Evolutionary conservation across 768 basidiomycete genomes (phyloP), one percentile per base, ranked within the genome.

Genomic region (Rhizopogon rudus): DNA sequence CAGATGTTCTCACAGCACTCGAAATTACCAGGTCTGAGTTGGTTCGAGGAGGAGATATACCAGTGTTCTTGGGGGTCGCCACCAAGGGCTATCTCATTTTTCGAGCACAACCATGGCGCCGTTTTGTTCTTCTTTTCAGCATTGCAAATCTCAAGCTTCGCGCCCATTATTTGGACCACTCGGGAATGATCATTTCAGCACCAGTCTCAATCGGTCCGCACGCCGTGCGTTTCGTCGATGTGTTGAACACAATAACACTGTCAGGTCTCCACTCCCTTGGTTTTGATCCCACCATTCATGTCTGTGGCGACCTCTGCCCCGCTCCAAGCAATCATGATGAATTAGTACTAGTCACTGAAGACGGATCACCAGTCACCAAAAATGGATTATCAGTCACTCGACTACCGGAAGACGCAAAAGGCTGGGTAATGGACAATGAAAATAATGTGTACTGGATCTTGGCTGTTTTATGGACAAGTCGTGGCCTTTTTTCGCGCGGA

Each of bases 201-300:
- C 17, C 35, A 2, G 0, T 39, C 13, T 1, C 6, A 10, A 25
- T 51, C 1, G 5, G 12, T 3, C 0, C 5, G 2, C 5, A 10
- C 3, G 12, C 40, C 2, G 0, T 44, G 22, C 3, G 3, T 31
- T 43, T 51, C 2, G 7, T 45, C 1, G n/a, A 43, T 1, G 22
- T 51, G 2, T n/a, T 44, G 25, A 42, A 39, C 13, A 3, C 20
- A 4, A 6, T 44, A 0, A 31, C 39, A 5, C 2, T 44, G 16
- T n/a, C 39, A 12, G 14, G 16, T 1, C 22, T 6, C 6, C 0
- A 22, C 14, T 17, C 9, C 37, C 50, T 51, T 16, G 39, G 39
- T 3, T n/a, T 51, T 0, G 8, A 51, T 3, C 40, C 50, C 1
- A 51, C 50, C 3, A 44, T 51, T 20, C 45, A 46, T 4, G 3